Percentiles rank a stretch among this genome's conserved stretches.
These are phyloP conservation scores for Suhomyces bolitotheri DNA, from an alignment of 1,139 yeast genomes.

Conservation along the genomic window DNA sequence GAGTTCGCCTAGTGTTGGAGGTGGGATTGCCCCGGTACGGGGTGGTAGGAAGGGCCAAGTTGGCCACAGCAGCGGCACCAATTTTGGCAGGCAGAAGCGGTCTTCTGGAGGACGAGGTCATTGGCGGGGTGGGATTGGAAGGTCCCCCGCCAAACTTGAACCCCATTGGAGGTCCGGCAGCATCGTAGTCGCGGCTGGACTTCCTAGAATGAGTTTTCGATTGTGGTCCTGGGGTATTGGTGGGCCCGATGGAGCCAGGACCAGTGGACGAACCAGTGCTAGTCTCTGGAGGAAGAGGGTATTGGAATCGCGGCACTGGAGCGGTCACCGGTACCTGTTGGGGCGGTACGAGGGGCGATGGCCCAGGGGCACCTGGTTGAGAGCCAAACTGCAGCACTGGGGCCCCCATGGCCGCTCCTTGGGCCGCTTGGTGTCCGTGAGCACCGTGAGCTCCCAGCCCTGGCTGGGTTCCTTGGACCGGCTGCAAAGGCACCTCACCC, in stretches of 20 bases:
- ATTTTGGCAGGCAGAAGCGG: conserved; percentile 69
- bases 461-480: conserved; percentile 2
- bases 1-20: conserved; percentile 22
- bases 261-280: too few species aligned
- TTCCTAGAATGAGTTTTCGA: conserved; percentile 10
- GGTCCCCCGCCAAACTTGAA: conserved; percentile 44
- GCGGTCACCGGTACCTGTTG: conserved; percentile 2
- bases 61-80: conserved; percentile 73
- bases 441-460: too few species aligned
- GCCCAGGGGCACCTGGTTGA: not conserved
- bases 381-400: conserved; percentile 1
- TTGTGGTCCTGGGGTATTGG: not conserved
- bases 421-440: conserved; percentile 2
- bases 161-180: conserved; percentile 33
- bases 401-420: conserved; percentile 1
- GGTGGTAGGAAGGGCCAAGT: conserved; percentile 40
- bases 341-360: not conserved
- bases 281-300: not conserved
- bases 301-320: conserved; percentile 1
- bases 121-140: conserved; percentile 12
- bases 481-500: conserved; percentile 16
- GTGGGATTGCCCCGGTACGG: conserved; percentile 24
- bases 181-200: conserved; percentile 15
- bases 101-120: conserved; percentile 29
- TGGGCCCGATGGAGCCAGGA: not conserved